Conservation (phyloP, 1,139 yeast genomes). For the Citeromyces hawaiiensis region DNA sequence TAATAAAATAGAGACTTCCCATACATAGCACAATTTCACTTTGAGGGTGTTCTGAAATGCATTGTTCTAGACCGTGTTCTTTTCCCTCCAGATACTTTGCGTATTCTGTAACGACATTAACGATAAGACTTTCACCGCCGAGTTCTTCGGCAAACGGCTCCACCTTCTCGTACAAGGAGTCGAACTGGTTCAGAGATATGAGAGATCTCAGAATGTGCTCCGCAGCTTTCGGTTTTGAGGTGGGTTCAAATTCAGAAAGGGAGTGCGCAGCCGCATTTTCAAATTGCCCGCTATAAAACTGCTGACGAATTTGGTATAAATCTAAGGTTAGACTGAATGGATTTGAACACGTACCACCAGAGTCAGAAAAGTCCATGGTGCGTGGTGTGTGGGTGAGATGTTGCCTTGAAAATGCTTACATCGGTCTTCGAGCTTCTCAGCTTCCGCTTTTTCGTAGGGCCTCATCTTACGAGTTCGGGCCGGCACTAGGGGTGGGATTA, state of each 20-base stretch:
- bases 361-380: slow-evolving; percentile 4
- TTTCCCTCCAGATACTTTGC: slow-evolving; percentile 8
- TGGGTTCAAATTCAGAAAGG: slow-evolving; percentile 22
- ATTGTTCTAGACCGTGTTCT: slow-evolving; percentile 19
- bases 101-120: slow-evolving; percentile 3
- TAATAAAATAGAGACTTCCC: slow-evolving; percentile 28
- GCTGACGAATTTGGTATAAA: slow-evolving; percentile 20
- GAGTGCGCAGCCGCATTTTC: slow-evolving; percentile 22
- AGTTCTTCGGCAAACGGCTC: not conserved
- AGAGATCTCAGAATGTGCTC: slow-evolving; percentile 30
- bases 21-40: slow-evolving; percentile 12
- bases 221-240: slow-evolving; percentile 25
- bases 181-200: slow-evolving; percentile 29
- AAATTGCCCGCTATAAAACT: slow-evolving; percentile 33
- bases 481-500: no score
- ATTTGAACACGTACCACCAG: slow-evolving; percentile 3
- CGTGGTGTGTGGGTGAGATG: not conserved
- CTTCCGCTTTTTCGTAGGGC: no score
- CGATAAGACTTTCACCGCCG: not conserved
- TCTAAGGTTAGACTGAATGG: slow-evolving; percentile 3
- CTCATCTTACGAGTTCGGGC: no score
- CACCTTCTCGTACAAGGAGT: slow-evolving; percentile 16
- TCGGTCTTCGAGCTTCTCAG: no score
- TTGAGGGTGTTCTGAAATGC: slow-evolving; percentile 1
- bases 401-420: no score